These are phyloP conservation scores for Aechmea fasciata DNA, from an alignment of 176 grass and related monocot species.

Conservation along the genomic window DNA sequence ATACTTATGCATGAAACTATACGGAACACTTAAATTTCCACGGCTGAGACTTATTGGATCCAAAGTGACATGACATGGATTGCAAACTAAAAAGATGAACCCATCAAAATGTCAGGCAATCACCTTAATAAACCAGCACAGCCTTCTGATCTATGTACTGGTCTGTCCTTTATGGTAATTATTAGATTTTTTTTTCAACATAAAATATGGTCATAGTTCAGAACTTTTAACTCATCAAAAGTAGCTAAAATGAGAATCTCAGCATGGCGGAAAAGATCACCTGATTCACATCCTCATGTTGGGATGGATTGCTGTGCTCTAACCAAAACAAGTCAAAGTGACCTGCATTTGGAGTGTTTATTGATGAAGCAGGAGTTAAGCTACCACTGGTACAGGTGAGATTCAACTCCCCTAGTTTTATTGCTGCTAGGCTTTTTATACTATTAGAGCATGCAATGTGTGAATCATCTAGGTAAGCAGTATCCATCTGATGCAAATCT, in stretches of 20 bases:
- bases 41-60: too few relatives aligned
- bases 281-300: conserved; percentile 31
- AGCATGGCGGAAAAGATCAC: conserved; percentile 8
- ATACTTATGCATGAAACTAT: too few relatives aligned
- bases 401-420: conserved; percentile 18
- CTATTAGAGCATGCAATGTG: conserved; percentile 9
- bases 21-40: too few relatives aligned
- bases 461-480: conserved; percentile 27
- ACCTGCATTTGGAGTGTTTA: conserved; percentile 24
- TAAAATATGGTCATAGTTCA: background rate
- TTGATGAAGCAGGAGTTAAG: conserved; percentile 29
- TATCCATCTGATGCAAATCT: conserved; percentile 37
- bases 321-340: conserved; percentile 34
- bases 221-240: background rate
- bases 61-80: too few relatives aligned
- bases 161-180: too few relatives aligned
- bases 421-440: conserved; percentile 24
- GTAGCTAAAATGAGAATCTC: background rate
- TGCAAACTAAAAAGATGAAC: too few relatives aligned
- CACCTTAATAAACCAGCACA: too few relatives aligned
- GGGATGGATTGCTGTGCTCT: conserved; percentile 26
- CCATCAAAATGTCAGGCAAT: too few relatives aligned
- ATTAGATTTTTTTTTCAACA: too few relatives aligned
- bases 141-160: too few relatives aligned
- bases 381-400: conserved; percentile 5